Evolutionary conservation across 805 yeast species (phyloP), one percentile per base, ranked within the genome.

Genomic region (Kregervanrija delftensis): DNA sequence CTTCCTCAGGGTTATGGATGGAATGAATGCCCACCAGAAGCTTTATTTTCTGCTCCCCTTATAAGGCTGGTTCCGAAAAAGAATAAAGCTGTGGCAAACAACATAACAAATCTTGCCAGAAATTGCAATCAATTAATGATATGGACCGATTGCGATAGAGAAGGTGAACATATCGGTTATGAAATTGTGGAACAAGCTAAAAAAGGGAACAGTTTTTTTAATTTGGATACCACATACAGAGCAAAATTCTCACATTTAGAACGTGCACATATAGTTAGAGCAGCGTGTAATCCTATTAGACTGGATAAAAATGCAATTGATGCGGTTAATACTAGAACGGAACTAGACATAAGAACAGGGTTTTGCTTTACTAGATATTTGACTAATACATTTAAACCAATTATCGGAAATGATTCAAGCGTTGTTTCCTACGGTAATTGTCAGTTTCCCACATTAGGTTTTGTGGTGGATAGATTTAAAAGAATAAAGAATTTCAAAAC

Each of bases 111-210:
- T 4, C 88, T 88, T 57, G 85, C 89, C 4, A 61, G 81, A 35
- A 57, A 56, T 14, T 76, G 86, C 5, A 76, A 79, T 42, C 67
- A 67, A 35, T 65, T 93, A 44, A 86, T 88, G 86, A 87, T 93
- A 8, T 93, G 99, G 98, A 93, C 99, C 1, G 99, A 93, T 72
- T 93, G 99, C 65, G 98, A 90, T 71, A 71, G 97, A 33, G 98
- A 90, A 60, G 98, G 98, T 2, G 98, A 90, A 61, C 84, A 80
- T 61, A 90, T 90, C 45, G 98, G 97, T 0, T 79, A 73, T 67
- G 96, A 90, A 55, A 79, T 95, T 12, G 71, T 77, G 33, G 72
- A 79, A 43, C 82, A 81, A n/a, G 96, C 96, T 0, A 58, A 60
- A 41, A 70, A 69, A 49, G 67, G 64, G 1, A 83, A 84, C 56